These are phyloP conservation scores for Pseudogymnoascus sp. DNA, from an alignment of 2,329 filamentous ascomycete species.

Conservation along the genomic window DNA sequence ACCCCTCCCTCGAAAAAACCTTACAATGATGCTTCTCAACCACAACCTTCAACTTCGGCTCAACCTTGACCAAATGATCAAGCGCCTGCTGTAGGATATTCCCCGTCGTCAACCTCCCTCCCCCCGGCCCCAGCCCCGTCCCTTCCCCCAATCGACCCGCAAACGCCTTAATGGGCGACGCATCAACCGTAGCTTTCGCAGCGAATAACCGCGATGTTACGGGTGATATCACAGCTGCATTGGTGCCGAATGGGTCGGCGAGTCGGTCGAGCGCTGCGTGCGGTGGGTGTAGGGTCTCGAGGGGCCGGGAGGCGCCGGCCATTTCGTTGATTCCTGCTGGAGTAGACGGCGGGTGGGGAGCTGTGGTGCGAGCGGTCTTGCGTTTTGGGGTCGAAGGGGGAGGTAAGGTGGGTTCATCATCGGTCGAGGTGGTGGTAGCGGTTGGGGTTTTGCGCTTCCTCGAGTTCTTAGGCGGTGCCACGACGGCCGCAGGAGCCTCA, in stretches of 20 bases:
- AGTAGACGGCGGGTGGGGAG: conserved; percentile 34
- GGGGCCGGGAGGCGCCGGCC: not conserved
- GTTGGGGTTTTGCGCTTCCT: not conserved
- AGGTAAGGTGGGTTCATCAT: not conserved
- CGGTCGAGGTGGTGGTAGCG: not conserved
- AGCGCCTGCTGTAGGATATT: conserved; percentile 71
- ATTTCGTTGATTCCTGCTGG: conserved; percentile 34
- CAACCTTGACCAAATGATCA: conserved; percentile 65
- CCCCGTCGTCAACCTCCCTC: conserved; percentile 47
- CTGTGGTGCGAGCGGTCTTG: conserved; percentile 30
- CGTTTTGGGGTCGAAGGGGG: conserved; percentile 26
- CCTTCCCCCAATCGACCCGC: conserved; percentile 28
- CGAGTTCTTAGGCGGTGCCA: not conserved
- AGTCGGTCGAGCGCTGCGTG: conserved; percentile 41
- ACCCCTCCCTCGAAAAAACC: conserved; percentile 72
- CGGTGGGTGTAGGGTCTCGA: conserved; percentile 11
- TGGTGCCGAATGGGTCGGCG: conserved; percentile 58
- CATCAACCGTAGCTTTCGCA: conserved; percentile 41
- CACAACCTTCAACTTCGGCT: conserved; percentile 64
- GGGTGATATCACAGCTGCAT: conserved; percentile 66
- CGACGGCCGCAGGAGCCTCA: not conserved
- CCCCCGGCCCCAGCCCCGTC: conserved; percentile 20
- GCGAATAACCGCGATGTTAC: conserved; percentile 59
- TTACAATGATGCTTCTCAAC: conserved; percentile 70
- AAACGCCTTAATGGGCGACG: conserved; percentile 40